Evolutionary conservation across 2,329 filamentous ascomycete species (phyloP), one percentile per base, ranked within the genome.

Genomic region (Trichophyton rubrum): DNA sequence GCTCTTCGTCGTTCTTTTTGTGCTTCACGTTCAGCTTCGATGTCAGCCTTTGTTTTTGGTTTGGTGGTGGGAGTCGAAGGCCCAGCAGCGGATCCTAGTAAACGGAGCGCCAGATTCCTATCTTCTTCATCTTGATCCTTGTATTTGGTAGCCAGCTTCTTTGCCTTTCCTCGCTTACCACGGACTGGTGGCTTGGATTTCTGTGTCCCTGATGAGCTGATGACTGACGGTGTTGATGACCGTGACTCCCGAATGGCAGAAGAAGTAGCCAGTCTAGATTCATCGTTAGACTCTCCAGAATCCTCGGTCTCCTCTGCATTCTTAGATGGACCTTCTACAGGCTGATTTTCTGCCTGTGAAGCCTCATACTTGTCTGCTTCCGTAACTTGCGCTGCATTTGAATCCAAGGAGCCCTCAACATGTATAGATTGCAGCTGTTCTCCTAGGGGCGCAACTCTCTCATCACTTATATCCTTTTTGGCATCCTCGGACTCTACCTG

Each of bases 111-210:
- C 0, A 91, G 82, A 5, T 82, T 83, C 11, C 90, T 89, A 69
- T 99, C 93, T 73, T 96, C 92, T 60, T 96, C 90, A 67, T 97
- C 92, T 78, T 97, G 93, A 67, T 95, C 79, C 53, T 88, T 92
- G 75, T 99, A 99, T 72, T 96, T 96, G 62, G 83, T 78, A 2
- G 89, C 89, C 1, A 89, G 85, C 72, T 93, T 95, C 78, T 95
- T 96, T 49, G 86, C 85, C 71, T 95, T 96, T 62, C 81, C 82
- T 61, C 83, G 85, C 72, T 95, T 90, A 33, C 90, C 90, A 61
- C 91, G 85, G 13, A 80, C 73, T 55, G 59, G 64, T 64, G 59
- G 62, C 59, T 63, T 67, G 53, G 61, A 60, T 57, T 62, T 63
- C 56, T 62, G 40, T 53, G 60, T 61, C 17, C 33, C 60, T 24